phyloP scores from a whole-genome alignment of 2,329 filamentous ascomycete species.

The Chrysoporthe deuterocubensis region DNA sequence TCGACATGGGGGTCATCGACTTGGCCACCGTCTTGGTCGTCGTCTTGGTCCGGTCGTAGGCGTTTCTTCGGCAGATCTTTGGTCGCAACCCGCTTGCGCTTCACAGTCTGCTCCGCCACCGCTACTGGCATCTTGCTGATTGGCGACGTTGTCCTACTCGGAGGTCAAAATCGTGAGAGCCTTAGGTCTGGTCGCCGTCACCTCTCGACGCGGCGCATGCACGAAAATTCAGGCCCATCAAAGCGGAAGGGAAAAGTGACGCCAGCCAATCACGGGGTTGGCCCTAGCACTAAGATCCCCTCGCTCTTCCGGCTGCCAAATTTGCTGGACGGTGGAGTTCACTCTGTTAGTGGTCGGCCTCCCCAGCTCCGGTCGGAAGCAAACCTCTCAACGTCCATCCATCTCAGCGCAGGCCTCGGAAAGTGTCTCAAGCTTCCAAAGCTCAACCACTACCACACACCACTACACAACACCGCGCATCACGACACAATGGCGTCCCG shows the following conservation, averaged over 20 bases:
- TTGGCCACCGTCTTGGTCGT: constrained; percentile 50
- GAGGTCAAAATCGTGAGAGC: background rate
- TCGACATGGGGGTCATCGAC: constrained; percentile 61
- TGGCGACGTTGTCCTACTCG: background rate
- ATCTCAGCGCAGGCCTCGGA: constrained; percentile 22
- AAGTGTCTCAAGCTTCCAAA: constrained; percentile 29
- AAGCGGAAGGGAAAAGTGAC: background rate
- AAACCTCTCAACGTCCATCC: constrained; percentile 23
- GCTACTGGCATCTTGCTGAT: constrained; percentile 37
- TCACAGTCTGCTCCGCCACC: constrained; percentile 39
- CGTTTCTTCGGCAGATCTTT: constrained; percentile 55
- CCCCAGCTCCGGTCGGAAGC: constrained; percentile 1
- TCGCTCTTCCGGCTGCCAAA: background rate
- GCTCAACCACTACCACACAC: constrained; percentile 20
- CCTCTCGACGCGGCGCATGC: background rate
- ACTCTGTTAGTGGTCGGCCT: background rate
- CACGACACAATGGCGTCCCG: constrained; percentile 92
- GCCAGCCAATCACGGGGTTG: constrained; percentile 15
- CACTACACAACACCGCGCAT: constrained; percentile 51
- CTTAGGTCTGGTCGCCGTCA: background rate
- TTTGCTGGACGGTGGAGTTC: constrained; percentile 5
- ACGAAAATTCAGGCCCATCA: constrained; percentile 4
- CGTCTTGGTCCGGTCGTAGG: constrained; percentile 50
- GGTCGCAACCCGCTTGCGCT: constrained; percentile 56
- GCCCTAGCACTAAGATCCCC: constrained; percentile 10